A percentile compares a stretch with the other conserved stretches of the same genome.
phyloP scores from a whole-genome alignment of 169 alveolate species.

The Eimeria praecox region DNA sequence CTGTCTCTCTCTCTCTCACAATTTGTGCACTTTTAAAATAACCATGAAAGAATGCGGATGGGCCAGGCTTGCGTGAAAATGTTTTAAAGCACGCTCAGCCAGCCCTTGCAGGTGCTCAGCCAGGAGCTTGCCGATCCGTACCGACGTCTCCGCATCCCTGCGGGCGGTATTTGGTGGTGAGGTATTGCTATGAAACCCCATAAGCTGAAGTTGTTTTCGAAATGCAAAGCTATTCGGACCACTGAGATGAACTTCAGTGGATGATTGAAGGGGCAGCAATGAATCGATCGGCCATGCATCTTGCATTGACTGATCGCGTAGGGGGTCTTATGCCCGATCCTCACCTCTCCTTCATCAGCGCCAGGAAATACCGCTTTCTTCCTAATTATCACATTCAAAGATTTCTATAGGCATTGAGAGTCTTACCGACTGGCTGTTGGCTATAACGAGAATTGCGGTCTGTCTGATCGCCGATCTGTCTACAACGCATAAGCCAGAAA shows the following conservation, averaged over 20 bases:
- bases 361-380: neutral
- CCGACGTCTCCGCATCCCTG: conserved; percentile 3
- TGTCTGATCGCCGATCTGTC: neutral
- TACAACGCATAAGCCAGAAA: neutral
- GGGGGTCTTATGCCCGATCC: neutral
- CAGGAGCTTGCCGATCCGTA: too few species aligned
- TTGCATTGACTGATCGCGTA: neutral
- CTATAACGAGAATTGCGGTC: neutral
- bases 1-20: too few species aligned
- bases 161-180: neutral
- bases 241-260: neutral
- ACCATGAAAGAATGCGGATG: too few species aligned
- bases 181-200: neutral
- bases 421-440: neutral
- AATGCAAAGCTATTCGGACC: neutral
- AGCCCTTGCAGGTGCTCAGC: too few species aligned
- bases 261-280: neutral
- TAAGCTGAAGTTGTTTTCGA: neutral
- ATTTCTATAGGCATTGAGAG: neutral
- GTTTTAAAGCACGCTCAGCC: too few species aligned
- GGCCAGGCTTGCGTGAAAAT: too few species aligned
- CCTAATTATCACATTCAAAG: neutral
- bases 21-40: too few species aligned
- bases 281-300: neutral
- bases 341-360: neutral